Evolutionary conservation across 345 rosid genomes (phyloP), one percentile per base, ranked within the genome.

Genomic region (Corymbia maculata): DNA sequence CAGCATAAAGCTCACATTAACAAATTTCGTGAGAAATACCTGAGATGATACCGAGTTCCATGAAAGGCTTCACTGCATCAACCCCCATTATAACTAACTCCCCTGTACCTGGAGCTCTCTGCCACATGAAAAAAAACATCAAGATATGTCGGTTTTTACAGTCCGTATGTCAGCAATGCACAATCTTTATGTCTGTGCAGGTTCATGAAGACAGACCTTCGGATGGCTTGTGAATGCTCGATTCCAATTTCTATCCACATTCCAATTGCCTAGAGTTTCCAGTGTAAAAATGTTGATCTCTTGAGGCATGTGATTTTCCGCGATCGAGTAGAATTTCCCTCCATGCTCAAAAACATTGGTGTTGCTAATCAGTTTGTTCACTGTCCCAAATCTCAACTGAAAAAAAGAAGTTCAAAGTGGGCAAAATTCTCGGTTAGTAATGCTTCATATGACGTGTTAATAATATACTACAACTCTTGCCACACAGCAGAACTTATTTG

Each of bases 161-260:
- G 70, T 64, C 13, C 12, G 32, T 28, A 64, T 28, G 36, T 3
- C 4, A 28, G n/a, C 30, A 28, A 61, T 13, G 70, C 70, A 12
- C 70, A 61, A 28, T 7, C 70, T 47, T 51, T 51, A 59, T 51
- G 51, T 30, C 14, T 47, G 10, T 28, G 57, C 45, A 49, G n/a
- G 30, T 36, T 87, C 32, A 9, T 36, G 3, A 88, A 45, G 28
- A 88, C 19, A 8, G 45, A 93, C 95, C 94, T 93, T 94, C 16
- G 94, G 94, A 87, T 94, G 93, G 79, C 90, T 86, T 1, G 93
- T 92, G 50, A 93, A 94, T 12, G 93, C 92, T 16, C 92, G 87
- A 45, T 52, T 86, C 95, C 94, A 92, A 53, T 89, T 85, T 86
- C 91, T 91, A 19, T 88, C 28, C 8, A 89, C 79, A 68, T 68